phyloP scores from a whole-genome alignment of 768 basidiomycete genomes.

The Coprinellus micaceus region DNA sequence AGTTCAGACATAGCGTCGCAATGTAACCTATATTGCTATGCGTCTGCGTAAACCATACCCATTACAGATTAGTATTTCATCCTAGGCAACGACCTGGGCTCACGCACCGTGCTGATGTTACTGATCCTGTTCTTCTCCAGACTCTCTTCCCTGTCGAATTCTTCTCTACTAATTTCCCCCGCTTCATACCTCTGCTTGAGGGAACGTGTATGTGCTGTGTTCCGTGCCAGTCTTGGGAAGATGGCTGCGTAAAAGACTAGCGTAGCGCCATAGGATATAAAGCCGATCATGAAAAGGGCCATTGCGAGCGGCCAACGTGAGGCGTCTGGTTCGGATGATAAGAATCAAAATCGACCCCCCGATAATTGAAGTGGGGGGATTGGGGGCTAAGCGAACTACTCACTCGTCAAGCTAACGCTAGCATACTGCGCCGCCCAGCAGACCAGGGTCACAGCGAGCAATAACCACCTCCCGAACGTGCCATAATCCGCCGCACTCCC shows the following conservation, averaged over 20 bases:
- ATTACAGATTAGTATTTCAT: no score
- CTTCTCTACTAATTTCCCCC: constrained; percentile 56
- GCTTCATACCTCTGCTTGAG: constrained; percentile 54
- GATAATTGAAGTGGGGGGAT: no score
- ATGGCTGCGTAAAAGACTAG: constrained; percentile 76
- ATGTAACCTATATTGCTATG: constrained; percentile 80
- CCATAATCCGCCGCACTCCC: constrained; percentile 74
- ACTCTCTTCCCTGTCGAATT: constrained; percentile 71
- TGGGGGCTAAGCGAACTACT: constrained; percentile 24
- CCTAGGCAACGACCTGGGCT: no score
- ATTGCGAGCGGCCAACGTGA: constrained; percentile 73
- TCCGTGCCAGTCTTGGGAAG: constrained; percentile 79
- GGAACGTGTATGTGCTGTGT: constrained; percentile 59
- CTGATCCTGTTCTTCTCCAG: constrained; percentile 83
- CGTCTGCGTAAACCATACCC: constrained; percentile 38
- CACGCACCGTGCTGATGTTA: constrained; percentile 74
- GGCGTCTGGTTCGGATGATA: constrained; percentile 38
- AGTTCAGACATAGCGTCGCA: constrained; percentile 57
- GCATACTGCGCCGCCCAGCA: constrained; percentile 83
- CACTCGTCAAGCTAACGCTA: constrained; percentile 69
- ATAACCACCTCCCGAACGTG: constrained; percentile 72
- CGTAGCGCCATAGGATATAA: constrained; percentile 75
- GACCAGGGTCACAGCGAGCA: constrained; percentile 65
- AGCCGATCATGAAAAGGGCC: constrained; percentile 76
- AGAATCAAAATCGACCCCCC: no score